Evolutionary conservation across 1,139 yeast genomes (phyloP).

Genomic region (Maudiozyma humilis): DNA sequence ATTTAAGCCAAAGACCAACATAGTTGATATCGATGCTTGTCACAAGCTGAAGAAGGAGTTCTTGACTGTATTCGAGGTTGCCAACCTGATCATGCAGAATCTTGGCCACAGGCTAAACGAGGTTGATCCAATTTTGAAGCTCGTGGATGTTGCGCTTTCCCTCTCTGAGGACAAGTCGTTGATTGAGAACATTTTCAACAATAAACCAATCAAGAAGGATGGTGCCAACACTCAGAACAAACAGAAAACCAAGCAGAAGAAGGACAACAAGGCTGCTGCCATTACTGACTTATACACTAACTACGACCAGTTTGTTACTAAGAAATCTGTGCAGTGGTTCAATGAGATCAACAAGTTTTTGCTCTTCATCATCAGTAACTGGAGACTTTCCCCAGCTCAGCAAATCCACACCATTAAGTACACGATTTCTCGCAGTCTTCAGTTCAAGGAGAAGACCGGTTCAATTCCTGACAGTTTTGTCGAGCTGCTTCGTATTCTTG

Average conservation of each 20-base stretch:
- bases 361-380: conserved; percentile 40
- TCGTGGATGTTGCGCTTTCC: conserved; percentile 31
- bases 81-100: conserved; percentile 14
- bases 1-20: conserved; percentile 29
- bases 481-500: conserved; percentile 42
- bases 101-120: conserved; percentile 31
- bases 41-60: conserved; percentile 22
- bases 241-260: conserved; percentile 36
- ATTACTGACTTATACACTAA: conserved; percentile 68
- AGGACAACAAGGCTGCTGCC: conserved; percentile 37
- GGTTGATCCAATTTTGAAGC: conserved; percentile 30
- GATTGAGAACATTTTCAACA: conserved; percentile 22
- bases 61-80: conserved; percentile 16
- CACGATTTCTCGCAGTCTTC: conserved; percentile 34
- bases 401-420: conserved; percentile 55
- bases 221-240: conserved; percentile 14
- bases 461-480: conserved; percentile 30
- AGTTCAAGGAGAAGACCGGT: conserved; percentile 23
- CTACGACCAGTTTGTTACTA: conserved; percentile 45
- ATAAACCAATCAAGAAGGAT: conserved; percentile 11
- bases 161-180: conserved; percentile 30
- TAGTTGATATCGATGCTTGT: conserved; percentile 29
- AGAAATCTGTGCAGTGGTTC: conserved; percentile 37
- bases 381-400: conserved; percentile 52
- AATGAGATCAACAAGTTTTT: conserved; percentile 43